Conservation (phyloP, 805 yeast species). For the Cyberlindnera samutprakarnensis region DNA sequence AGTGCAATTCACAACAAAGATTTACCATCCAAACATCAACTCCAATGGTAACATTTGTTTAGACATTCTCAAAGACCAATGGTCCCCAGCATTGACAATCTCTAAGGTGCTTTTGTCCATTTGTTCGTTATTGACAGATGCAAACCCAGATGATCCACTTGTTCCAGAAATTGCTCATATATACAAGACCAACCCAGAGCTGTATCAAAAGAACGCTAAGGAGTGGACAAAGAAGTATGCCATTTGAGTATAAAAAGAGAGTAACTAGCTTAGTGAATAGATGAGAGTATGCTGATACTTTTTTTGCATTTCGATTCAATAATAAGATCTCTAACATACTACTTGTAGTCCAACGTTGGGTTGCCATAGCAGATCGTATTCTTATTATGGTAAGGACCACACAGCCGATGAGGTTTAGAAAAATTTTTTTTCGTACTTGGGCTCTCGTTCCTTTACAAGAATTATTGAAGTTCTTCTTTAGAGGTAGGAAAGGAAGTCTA, state of each 20-base stretch:
- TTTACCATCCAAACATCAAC: slow-evolving; percentile 96
- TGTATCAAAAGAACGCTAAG: slow-evolving; percentile 93
- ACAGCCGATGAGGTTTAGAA: slow-evolving; percentile 14
- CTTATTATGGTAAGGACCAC: slow-evolving; percentile 29
- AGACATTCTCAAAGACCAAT: slow-evolving; percentile 94
- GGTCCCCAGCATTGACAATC: slow-evolving; percentile 98
- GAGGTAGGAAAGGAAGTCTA: neutral
- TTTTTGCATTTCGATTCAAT: too few relatives aligned
- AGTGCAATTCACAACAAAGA: slow-evolving; percentile 86
- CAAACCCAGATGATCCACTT: slow-evolving; percentile 97
- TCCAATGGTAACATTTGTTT: slow-evolving; percentile 93
- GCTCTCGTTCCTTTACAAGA: too few relatives aligned
- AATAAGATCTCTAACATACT: neutral
- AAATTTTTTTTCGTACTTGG: slow-evolving; percentile 14
- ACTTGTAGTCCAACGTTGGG: too few relatives aligned
- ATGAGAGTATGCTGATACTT: neutral
- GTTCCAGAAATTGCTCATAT: slow-evolving; percentile 98
- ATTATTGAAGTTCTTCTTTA: neutral
- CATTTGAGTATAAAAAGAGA: too few relatives aligned
- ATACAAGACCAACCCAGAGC: slow-evolving; percentile 87
- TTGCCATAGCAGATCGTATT: too few relatives aligned
- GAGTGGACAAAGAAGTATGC: slow-evolving; percentile 99
- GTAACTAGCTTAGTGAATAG: too few relatives aligned
- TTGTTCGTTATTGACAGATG: slow-evolving; percentile 93
- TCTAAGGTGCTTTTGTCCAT: slow-evolving; percentile 92